Evolutionary conservation across 768 basidiomycete genomes (phyloP).

Genomic region (Nevesoporus exiguus): DNA sequence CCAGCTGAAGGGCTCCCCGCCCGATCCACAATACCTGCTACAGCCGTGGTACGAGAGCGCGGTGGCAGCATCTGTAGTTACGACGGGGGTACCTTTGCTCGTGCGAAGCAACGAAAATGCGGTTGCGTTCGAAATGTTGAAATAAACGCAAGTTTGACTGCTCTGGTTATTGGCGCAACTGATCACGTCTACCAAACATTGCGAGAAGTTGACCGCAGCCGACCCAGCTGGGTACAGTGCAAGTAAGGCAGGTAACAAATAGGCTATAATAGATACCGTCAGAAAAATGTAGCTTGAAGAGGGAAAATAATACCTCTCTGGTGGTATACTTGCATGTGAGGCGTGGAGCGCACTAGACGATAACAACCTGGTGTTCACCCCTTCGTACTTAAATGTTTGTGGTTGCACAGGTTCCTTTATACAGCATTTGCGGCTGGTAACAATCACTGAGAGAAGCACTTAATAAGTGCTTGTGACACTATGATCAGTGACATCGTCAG

Average conservation of each 20-base stretch:
- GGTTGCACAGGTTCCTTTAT: too few relatives aligned
- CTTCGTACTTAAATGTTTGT: too few relatives aligned
- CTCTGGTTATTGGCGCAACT: not conserved
- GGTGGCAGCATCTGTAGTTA: not conserved
- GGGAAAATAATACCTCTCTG: conserved; percentile 3
- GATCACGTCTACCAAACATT: not conserved
- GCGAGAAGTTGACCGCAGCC: too few relatives aligned
- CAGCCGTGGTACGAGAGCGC: conserved; percentile 11
- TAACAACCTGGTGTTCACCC: too few relatives aligned
- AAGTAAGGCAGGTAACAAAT: not conserved
- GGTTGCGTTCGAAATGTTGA: not conserved
- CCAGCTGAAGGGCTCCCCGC: conserved; percentile 14
- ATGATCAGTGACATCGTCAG: too few relatives aligned
- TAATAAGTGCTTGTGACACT: too few relatives aligned
- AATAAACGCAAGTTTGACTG: conserved; percentile 1
- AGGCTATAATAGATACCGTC: not conserved
- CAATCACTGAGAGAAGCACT: too few relatives aligned
- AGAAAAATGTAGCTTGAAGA: not conserved
- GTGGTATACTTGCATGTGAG: conserved; percentile 1
- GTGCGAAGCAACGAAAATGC: too few relatives aligned
- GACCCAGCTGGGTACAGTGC: not conserved
- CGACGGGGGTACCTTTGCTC: not conserved
- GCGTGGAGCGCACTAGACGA: not conserved
- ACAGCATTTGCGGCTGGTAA: too few relatives aligned
- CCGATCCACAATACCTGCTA: conserved; percentile 17